Percentiles rank a stretch among this genome's conserved stretches.
Conservation (phyloP, 352 stramenopile species). For the Elongisporangium senticosum region DNA sequence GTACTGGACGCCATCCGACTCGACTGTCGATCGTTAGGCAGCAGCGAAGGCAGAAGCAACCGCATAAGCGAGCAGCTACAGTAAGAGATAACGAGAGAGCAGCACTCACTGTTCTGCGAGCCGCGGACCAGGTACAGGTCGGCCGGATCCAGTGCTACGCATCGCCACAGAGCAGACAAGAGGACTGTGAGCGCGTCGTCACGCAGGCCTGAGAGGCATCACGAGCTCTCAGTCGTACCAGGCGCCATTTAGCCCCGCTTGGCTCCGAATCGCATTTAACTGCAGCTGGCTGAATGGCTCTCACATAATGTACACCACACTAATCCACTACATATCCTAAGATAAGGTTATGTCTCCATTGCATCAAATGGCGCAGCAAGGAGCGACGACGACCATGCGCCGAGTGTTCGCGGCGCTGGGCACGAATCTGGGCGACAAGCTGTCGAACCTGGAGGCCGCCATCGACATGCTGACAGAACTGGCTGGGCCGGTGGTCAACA, state of each 20-base stretch:
- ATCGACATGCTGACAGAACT: slow-evolving; percentile 41
- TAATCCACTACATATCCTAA: background rate
- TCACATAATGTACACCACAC: background rate
- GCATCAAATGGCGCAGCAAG: background rate
- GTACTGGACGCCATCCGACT: slow-evolving; percentile 54
- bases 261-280: background rate
- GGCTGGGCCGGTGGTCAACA: slow-evolving; percentile 55
- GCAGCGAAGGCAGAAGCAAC: background rate
- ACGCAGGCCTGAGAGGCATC: background rate
- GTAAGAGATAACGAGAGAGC: background rate
- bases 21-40: slow-evolving; percentile 32
- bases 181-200: background rate
- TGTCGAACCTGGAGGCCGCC: slow-evolving; percentile 58
- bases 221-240: background rate
- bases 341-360: background rate
- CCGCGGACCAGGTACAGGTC: slow-evolving; percentile 59
- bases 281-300: background rate
- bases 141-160: slow-evolving; percentile 26
- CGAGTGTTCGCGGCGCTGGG: slow-evolving; percentile 61
- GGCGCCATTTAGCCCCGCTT: background rate
- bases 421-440: slow-evolving; percentile 74
- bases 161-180: background rate
- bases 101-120: slow-evolving; percentile 43
- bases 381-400: background rate
- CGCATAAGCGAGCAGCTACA: background rate